Base-by-base conservation (phyloP, 1,284 basidiomycete species). In the Microstroma glucosiphilum region DNA sequence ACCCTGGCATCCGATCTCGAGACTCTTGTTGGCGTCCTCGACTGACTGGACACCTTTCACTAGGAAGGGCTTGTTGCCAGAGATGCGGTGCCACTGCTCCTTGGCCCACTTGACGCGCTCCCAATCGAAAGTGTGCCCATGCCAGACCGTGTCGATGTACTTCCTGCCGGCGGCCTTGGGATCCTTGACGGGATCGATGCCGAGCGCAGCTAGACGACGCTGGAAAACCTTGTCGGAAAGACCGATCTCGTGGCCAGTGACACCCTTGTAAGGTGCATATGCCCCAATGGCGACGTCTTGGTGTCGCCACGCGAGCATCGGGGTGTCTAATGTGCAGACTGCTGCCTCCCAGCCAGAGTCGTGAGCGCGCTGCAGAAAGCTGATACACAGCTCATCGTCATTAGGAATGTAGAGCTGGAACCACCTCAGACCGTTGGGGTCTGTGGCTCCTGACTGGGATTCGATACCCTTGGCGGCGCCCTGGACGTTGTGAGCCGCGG, bases 291-390 rank as follows among this genome's bases (percentile, higher is more conserved):
- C 62, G 46, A 53, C 21, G 19, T 54, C 51, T 7, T 13, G 51
- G 13, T 21, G 71, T 13, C 71, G 55, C 68, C 68, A 73, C 9
- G 69, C 71, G 7, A 74, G 58, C 8, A 51, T 66, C 75, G 68
- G 75, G 17, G 73, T 76, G 56, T 76, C 73, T 12, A 76, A 63
- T 9, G 73, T 76, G 19, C 72, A 68, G 55, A 90, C 84, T 40
- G 90, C 84, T 21, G 85, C 84, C 8, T 81, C 84, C 80, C 84
- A 90, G 1, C 87, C 87, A 37, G 80, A 83, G 6, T 81, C 82
- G 73, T 89, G 88, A 51, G 86, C 87, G 13, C 88, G 83, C 7
- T 78, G 77, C 13, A 91, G 82, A 26, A 90, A 68, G 15, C 86
- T 88, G 21, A 85, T 76, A 0, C 87, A 87, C 8, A 89, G 76